Percentiles rank a stretch among this genome's conserved stretches.
Evolutionary conservation across 2,329 filamentous ascomycete genomes (phyloP).

Genomic region (Fusarium incarnatum): DNA sequence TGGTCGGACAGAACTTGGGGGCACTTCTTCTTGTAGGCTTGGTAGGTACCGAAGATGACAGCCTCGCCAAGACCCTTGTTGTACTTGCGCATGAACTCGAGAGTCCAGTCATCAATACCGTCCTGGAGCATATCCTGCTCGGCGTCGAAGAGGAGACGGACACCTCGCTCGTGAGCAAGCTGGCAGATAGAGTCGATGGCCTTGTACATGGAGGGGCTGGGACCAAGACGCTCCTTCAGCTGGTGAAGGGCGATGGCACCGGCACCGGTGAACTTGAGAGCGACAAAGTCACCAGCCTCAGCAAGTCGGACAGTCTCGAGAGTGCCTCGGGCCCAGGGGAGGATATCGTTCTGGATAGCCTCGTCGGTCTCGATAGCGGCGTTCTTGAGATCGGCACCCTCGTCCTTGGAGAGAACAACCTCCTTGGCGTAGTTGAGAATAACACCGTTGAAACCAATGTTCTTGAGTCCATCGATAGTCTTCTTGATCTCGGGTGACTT

Average conservation of each 20-base stretch:
- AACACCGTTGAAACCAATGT: constrained; percentile 83
- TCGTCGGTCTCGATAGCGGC: constrained; percentile 62
- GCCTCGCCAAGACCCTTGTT: constrained; percentile 73
- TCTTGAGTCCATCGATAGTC: constrained; percentile 74
- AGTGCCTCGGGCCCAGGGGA: constrained; percentile 78
- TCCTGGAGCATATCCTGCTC: constrained; percentile 84
- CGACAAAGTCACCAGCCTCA: constrained; percentile 69
- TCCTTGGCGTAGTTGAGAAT: constrained; percentile 88
- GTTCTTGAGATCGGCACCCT: constrained; percentile 59
- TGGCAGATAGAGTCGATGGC: constrained; percentile 82
- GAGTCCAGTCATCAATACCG: constrained; percentile 84
- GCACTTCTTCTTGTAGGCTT: constrained; percentile 77
- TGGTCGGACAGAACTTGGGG: constrained; percentile 69
- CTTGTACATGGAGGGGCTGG: constrained; percentile 71
- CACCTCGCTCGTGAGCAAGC: constrained; percentile 74
- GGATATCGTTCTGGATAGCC: constrained; percentile 69
- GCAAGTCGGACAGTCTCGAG: constrained; percentile 80
- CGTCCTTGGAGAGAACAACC: constrained; percentile 73
- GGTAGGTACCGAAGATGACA: constrained; percentile 84
- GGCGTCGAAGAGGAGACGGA: constrained; percentile 84
- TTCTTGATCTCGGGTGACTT: constrained; percentile 73
- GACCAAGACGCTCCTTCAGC: constrained; percentile 71
- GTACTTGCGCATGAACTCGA: constrained; percentile 81
- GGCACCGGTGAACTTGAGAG: constrained; percentile 84
- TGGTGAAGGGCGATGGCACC: constrained; percentile 77